Percentiles rank a stretch among this genome's conserved stretches.
Conservation (phyloP, 1,284 basidiomycete genomes). For the Serendipita sp. region DNA sequence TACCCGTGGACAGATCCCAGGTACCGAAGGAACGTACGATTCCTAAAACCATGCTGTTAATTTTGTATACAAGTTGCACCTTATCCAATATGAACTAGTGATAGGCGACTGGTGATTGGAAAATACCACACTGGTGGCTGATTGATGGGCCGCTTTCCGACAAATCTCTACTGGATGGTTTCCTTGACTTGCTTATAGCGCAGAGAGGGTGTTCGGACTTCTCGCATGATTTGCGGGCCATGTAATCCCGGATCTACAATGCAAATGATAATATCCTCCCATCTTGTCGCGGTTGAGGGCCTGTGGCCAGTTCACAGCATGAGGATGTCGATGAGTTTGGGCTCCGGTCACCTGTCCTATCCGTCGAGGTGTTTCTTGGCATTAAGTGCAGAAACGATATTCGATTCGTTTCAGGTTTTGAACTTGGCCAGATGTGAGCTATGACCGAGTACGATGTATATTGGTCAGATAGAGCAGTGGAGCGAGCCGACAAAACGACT, state of each 20-base stretch:
- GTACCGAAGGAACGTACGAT: too few species aligned
- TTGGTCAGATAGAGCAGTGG: too few species aligned
- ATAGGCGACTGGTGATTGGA: too few species aligned
- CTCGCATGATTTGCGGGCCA: slow-evolving; percentile 9
- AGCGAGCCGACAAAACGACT: neutral
- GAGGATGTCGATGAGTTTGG: neutral
- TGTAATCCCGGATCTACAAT: slow-evolving; percentile 16
- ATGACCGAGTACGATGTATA: neutral
- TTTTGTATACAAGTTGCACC: too few species aligned
- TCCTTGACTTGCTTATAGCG: too few species aligned
- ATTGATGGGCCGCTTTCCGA: too few species aligned
- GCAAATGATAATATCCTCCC: slow-evolving; percentile 13
- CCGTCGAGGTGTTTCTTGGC: neutral
- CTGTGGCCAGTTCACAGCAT: neutral
- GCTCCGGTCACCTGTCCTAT: neutral
- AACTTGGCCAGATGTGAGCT: neutral
- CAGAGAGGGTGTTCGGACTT: too few species aligned
- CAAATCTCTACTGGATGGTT: too few species aligned
- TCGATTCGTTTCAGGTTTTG: neutral
- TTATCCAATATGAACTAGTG: too few species aligned
- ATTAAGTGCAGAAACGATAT: slow-evolving; percentile 4
- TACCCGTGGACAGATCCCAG: too few species aligned
- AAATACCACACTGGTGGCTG: too few species aligned
- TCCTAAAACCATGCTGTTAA: too few species aligned
- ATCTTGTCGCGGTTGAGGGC: neutral